Evolutionary conservation across 2,329 filamentous ascomycete species (phyloP), one percentile per base, ranked within the genome.

Genomic region (Myriosclerotinia curreyana): DNA sequence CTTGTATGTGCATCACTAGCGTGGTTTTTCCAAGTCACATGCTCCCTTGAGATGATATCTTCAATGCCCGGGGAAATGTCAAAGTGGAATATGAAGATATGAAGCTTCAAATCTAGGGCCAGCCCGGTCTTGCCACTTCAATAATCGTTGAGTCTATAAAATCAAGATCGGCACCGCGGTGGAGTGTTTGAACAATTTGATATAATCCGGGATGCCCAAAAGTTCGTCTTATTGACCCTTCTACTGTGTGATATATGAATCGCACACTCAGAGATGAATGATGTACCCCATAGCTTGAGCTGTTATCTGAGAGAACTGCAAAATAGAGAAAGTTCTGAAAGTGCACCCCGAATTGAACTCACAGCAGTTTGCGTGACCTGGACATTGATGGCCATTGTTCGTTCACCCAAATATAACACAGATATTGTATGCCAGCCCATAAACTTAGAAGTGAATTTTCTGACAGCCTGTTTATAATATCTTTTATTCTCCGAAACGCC

Each of bases 401-500:
- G n/a, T 38, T 58, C 55, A 48, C 44, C 42, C 55, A 20, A n/a
- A 48, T 5, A 48, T 25, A 46, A 48, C 44, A 59, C n/a, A 48
- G 14, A 34, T 8, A 48, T 20, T 25, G 28, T 1, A 49, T 59
- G 25, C 42, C 55, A 48, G n/a, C 14, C 38, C 9, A 22, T 2
- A 55, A 42, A 40, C 12, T 54, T 42, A 42, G 22, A 55, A 38
- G 9, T 28, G 15, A 20, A 40, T 28, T 54, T 31, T 55, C 42
- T 48, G 42, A 49, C 20, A 60, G 48, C 46, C 46, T 49, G 25
- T 51, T 60, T 60, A 50, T 60, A 60, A 52, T n/a, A 40, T 50
- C 44, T 66, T 64, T 60, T 66, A 56, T 65, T 66, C 60, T 62
- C 64, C 65, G 20, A 49, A 66, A 66, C 65, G 65, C 65, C 64